Evolutionary conservation across 208 protist genomes (phyloP).

Genomic region (Angomonas ambiguus): DNA sequence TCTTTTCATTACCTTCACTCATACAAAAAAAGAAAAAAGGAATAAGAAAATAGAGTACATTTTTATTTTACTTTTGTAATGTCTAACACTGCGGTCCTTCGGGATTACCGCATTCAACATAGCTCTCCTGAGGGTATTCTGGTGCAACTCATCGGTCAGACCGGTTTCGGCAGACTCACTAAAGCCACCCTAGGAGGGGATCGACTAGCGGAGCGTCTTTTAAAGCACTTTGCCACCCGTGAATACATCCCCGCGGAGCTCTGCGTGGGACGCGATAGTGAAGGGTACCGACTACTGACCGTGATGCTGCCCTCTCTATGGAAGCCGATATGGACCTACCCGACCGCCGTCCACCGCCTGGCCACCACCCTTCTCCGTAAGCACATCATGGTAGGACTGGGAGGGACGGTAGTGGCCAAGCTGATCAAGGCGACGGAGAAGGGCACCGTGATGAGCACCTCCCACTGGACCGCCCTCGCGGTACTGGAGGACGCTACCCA

Average conservation of each 20-base stretch:
- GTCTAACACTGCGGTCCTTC: conserved; percentile 23
- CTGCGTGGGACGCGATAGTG: conserved; percentile 47
- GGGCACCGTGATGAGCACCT: conserved; percentile 55
- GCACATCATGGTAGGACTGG: conserved; percentile 72
- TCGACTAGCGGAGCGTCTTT: conserved; percentile 52
- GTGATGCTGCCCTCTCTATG: conserved; percentile 51
- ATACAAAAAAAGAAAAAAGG: background rate
- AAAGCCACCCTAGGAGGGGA: conserved; percentile 65
- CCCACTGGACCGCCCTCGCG: conserved; percentile 64
- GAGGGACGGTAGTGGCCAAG: conserved; percentile 58
- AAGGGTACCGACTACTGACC: conserved; percentile 74
- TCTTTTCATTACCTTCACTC: background rate
- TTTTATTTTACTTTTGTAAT: background rate
- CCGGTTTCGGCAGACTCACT: conserved; percentile 75
- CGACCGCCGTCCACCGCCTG: conserved; percentile 37
- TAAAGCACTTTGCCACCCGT: conserved; percentile 53
- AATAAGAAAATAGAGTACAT: background rate
- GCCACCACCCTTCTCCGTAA: conserved; percentile 67
- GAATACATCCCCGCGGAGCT: conserved; percentile 46
- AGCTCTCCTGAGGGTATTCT: conserved; percentile 59
- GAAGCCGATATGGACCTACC: conserved; percentile 54
- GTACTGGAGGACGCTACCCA: conserved; percentile 30
- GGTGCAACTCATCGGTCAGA: conserved; percentile 66
- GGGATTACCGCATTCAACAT: conserved; percentile 81
- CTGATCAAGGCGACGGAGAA: conserved; percentile 49